Percentiles rank a stretch among this genome's conserved stretches.
These are phyloP conservation scores for Casuarina equisetifolia DNA, from an alignment of 306 rosid genomes.

Conservation along the genomic window DNA sequence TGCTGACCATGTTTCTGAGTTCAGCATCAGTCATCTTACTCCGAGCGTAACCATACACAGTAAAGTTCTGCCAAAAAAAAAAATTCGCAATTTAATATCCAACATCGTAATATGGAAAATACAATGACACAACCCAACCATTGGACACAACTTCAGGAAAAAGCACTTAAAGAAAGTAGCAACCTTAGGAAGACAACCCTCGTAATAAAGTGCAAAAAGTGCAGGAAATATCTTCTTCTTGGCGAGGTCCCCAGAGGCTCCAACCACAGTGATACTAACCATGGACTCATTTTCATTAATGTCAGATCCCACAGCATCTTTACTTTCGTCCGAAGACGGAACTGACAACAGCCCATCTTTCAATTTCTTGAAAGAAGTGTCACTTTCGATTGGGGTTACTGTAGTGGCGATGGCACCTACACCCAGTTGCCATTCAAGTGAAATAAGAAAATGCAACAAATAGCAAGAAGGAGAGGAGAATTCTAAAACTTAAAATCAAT, in stretches of 20 bases:
- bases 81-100: background rate
- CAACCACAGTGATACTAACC: conserved; percentile 86
- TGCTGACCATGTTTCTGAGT: conserved; percentile 83
- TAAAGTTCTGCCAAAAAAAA: conserved; percentile 56
- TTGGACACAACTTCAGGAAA: background rate
- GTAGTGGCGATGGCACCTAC: conserved; percentile 48
- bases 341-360: conserved; percentile 38
- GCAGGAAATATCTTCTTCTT: conserved; percentile 96
- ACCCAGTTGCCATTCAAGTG: conserved; percentile 16
- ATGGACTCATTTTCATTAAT: conserved; percentile 42
- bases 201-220: conserved; percentile 86
- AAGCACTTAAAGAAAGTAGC: background rate
- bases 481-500: background rate
- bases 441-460: background rate
- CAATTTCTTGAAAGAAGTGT: conserved; percentile 40
- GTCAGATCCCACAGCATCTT: conserved; percentile 26
- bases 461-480: background rate
- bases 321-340: conserved; percentile 35
- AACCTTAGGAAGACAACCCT: conserved; percentile 87
- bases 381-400: conserved; percentile 43
- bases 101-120: background rate
- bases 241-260: conserved; percentile 96
- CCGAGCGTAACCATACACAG: conserved; percentile 80
- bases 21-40: conserved; percentile 93
- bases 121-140: background rate